phyloP scores from a whole-genome alignment of 2,329 filamentous ascomycete species.

The Eutypa lata region DNA sequence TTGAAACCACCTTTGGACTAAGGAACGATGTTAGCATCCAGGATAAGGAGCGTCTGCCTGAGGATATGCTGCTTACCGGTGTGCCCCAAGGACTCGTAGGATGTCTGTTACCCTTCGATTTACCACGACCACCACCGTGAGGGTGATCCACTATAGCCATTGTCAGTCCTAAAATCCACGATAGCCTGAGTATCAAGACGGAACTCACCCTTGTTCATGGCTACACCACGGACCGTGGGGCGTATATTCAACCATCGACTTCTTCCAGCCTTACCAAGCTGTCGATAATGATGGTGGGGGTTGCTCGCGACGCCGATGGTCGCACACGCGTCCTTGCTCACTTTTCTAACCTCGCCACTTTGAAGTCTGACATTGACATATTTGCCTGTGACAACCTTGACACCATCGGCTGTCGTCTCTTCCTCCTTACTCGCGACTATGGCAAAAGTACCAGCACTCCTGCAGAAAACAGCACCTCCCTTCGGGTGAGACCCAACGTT shows the following conservation, averaged over 20 bases:
- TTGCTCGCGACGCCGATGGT: conserved; percentile 96
- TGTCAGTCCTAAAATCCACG: conserved; percentile 5
- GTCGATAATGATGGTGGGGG: conserved; percentile 81
- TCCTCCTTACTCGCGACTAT: conserved; percentile 88
- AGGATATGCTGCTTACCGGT: conserved; percentile 62
- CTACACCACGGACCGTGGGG: conserved; percentile 92
- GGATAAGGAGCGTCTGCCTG: conserved; percentile 1
- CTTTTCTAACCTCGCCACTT: conserved; percentile 86
- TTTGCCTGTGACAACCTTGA: conserved; percentile 63
- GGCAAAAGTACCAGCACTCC: conserved; percentile 90
- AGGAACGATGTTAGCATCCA: conserved; percentile 25
- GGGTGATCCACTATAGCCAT: conserved; percentile 73
- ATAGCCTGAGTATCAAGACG: conserved; percentile 1
- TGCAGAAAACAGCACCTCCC: conserved; percentile 82
- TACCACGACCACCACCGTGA: conserved; percentile 97
- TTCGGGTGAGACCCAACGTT: conserved; percentile 77
- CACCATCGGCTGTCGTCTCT: conserved; percentile 58
- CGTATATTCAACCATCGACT: conserved; percentile 91
- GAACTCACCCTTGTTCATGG: conserved; percentile 87
- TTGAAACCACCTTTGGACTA: conserved; percentile 85
- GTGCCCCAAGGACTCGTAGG: conserved; percentile 96
- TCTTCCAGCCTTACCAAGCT: conserved; percentile 92
- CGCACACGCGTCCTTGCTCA: conserved; percentile 88
- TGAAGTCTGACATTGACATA: conserved; percentile 84
- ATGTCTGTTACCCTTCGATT: conserved; percentile 96